These are phyloP conservation scores for Echites panduratus DNA, from an alignment of 257 asterid genomes.

Conservation along the genomic window DNA sequence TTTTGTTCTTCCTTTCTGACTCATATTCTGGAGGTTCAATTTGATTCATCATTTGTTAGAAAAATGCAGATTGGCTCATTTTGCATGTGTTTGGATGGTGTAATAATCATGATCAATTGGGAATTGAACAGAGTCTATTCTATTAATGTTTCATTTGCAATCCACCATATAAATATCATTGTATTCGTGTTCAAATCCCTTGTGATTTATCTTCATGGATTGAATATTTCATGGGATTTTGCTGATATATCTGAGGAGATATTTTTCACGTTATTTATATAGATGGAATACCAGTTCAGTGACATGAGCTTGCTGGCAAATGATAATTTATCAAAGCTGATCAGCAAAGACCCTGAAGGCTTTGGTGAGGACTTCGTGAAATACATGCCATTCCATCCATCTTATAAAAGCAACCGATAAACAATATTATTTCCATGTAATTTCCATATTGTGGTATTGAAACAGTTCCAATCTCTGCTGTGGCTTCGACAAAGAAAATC, in stretches of 20 bases:
- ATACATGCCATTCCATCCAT: neutral
- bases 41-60: neutral
- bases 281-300: conserved; percentile 95
- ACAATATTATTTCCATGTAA: too few species aligned
- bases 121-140: neutral
- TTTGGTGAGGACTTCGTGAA: conserved; percentile 46
- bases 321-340: conserved; percentile 73
- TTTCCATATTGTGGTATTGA: conserved; percentile 1
- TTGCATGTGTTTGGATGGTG: neutral
- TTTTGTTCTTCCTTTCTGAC: too few species aligned
- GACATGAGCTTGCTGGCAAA: conserved; percentile 96
- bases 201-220: neutral
- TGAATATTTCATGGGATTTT: neutral
- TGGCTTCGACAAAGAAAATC: conserved; percentile 79
- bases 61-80: neutral
- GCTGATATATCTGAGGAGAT: neutral
- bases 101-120: neutral
- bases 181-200: neutral
- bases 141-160: neutral
- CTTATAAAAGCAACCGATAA: neutral
- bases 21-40: too few species aligned
- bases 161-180: neutral
- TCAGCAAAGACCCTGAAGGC: conserved; percentile 78
- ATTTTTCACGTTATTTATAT: conserved; percentile 1
- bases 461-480: conserved; percentile 73